Evolutionary conservation across 208 protist genomes (phyloP), one percentile per base, ranked within the genome.

Genomic region (Wallacemonas sp.): DNA sequence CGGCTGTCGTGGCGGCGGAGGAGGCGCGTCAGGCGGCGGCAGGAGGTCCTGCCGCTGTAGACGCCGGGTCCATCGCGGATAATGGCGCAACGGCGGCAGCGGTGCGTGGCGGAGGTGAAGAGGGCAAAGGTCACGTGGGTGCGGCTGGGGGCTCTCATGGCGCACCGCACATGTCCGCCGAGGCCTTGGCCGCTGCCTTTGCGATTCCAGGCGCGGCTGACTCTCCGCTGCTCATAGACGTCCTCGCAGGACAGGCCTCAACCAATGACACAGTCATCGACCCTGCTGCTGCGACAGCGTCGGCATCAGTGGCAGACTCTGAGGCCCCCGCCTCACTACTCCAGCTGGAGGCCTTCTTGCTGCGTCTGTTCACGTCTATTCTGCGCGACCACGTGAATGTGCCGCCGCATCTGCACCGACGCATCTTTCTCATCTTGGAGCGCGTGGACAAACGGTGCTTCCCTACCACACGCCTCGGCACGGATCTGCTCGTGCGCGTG

Each of bases 291-390:
- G 31, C 30, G 6, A 33, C 44, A 6, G 19, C 58, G 1, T 5
- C 58, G 39, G 39, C 49, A 9, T 26, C 47, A 17, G 26, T 19
- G 8, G 41, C 19, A 15, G 44, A 38, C 14, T 42, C 34, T 17
- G 24, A 21, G 42, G 19, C 33, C 24, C 24, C 68, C 5, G 82
- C 75, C 21, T 78, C 74, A 45, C 70, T 77, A 24, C 44, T 84
- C 30, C 87, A 93, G 63, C 49, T 90, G 2, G 84, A 93, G 51
- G 73, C 82, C 19, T 91, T 79, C 56, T 26, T 93, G 15, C 76
- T 56, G 41, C 63, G 75, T 17, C 70, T 78, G 2, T 63, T 91
- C 28, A 66, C 87, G 21, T 75, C 87, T 34, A 39, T 90, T 0
- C 69, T 94, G 21, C 45, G 72, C 11, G 66, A 87, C 56, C 64